Evolutionary conservation across 2,329 filamentous ascomycete genomes (phyloP), one percentile per base, ranked within the genome.

Genomic region (Myriosclerotinia curreyana): DNA sequence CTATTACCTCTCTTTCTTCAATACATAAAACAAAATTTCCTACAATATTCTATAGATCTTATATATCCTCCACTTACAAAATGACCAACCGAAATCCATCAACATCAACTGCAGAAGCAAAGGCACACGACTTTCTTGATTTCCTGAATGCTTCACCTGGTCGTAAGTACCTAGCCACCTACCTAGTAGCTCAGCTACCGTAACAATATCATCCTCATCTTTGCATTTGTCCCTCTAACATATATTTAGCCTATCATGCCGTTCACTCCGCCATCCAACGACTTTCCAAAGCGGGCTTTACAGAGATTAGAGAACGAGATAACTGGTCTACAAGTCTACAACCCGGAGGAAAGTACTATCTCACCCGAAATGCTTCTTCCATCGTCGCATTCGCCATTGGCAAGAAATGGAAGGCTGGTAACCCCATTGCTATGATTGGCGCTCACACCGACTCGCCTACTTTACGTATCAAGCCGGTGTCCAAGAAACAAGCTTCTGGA

Each of bases 391-490:
- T 98, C 77, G 90, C 91, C 67, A 89, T 98, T 73, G 94, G 94
- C 73, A 85, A 86, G 73, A 88, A 90, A 80, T 99, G 94, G 94
- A 89, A 88, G 75, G 87, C 94, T 2, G 94, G 94, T 52, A 96
- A 96, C 76, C 88, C 93, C 11, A 88, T 97, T 68, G 84, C 91
- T 75, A 96, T 98, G 85, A 86, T 99, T 67, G 95, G 94, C 71
- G 93, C 95, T 48, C 94, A 99, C 78, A 98, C 95, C 65, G 95
- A 99, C 78, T 97, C 93, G 14, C 92, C 92, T 7, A 93, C 90
- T 71, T 84, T 99, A 58, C 88, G 94, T 66, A 82, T 99, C 76
- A 99, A 99, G 81, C 95, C 95, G 15, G 88, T 96, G 50, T 96
- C 91, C 74, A 96, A 94, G 79, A 95, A 94, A 79, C 84, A 85